Evolutionary conservation across 2,329 filamentous ascomycete genomes (phyloP).

Genomic region (Epichloe typhina): DNA sequence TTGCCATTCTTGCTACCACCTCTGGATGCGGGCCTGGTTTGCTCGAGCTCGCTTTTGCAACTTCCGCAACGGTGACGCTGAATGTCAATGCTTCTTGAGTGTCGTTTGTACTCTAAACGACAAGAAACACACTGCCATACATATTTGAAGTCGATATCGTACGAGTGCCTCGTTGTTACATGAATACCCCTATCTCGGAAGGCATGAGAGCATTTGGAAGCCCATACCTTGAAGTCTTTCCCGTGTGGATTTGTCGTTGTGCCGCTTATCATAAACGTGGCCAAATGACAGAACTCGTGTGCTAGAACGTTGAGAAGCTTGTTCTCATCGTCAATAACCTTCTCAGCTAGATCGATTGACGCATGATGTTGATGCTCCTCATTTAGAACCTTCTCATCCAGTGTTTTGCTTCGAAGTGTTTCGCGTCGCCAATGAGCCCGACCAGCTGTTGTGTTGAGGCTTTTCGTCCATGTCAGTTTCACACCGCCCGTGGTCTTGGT

Average conservation of each 20-base stretch:
- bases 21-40: slow-evolving; percentile 63
- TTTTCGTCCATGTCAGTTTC: slow-evolving; percentile 60
- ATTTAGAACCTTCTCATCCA: slow-evolving; percentile 13
- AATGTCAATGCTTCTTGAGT: slow-evolving; percentile 75
- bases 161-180: slow-evolving; percentile 82
- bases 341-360: slow-evolving; percentile 76
- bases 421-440: slow-evolving; percentile 60
- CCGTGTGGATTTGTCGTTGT: slow-evolving; percentile 70
- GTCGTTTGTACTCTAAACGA: slow-evolving; percentile 60
- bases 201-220: slow-evolving; percentile 34
- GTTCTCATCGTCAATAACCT: slow-evolving; percentile 67
- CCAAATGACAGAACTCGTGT: slow-evolving; percentile 91
- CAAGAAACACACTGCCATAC: slow-evolving; percentile 68
- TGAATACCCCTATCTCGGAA: slow-evolving; percentile 53
- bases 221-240: slow-evolving; percentile 70
- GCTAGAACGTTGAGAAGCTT: slow-evolving; percentile 82
- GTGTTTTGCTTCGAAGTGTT: slow-evolving; percentile 26
- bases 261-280: slow-evolving; percentile 77
- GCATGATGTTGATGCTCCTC: slow-evolving; percentile 45
- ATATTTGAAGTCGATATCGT: slow-evolving; percentile 87
- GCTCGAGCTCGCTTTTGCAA: slow-evolving; percentile 59
- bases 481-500: slow-evolving; percentile 55
- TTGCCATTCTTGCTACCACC: slow-evolving; percentile 6
- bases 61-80: slow-evolving; percentile 57
- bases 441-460: slow-evolving; percentile 68